Base-by-base conservation (phyloP, 2,329 filamentous ascomycete species). In the Fusarium brachygibbosum region DNA sequence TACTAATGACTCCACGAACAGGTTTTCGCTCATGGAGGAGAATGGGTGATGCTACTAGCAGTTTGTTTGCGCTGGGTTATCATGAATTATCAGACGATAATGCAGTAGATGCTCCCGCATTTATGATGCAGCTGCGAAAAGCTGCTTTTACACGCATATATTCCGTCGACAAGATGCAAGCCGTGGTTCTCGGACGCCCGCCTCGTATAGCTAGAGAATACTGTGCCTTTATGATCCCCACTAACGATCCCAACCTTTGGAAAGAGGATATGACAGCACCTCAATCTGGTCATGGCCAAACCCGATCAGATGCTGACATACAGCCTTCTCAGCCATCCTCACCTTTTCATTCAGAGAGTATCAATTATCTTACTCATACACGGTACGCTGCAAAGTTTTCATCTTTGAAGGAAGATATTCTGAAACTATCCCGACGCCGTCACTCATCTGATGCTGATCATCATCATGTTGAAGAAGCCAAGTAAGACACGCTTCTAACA, bases 51-150 rank as follows among this genome's bases (percentile, higher is more conserved):
- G 74, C 84, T 9, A 78, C 80, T 7, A 80, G 79, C 37, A 82
- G 82, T 2, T 71, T 85, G 2, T 83, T 81, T 62, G 82, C 83
- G 7, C 77, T 83, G 7, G 83, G 83, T 12, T 79, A 84, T 19
- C 83, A 85, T 60, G 78, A 84, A 44, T 9, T 42, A 41, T 16
- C 37, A 45, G 13, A 56, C 58, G 4, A 80, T 82, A 2, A 71
- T 72, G 7, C 37, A 21, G 37, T 40, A 19, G n/a, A n/a, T n/a
- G n/a, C n/a, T n/a, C 37, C 37, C n/a, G 6, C 37, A 12, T 84
- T 82, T 21, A 73, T 84, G 4, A 73, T 70, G 1, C 76, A 82
- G 49, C 76, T 84, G 58, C 76, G 82, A 25, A 77, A 77, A 56
- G 73, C 75, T 9, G 79, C 78, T 10, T 83, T 84, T 61, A 79